Evolutionary conservation across 2,329 filamentous ascomycete species (phyloP).

Genomic region (Diaporthe longicolla): DNA sequence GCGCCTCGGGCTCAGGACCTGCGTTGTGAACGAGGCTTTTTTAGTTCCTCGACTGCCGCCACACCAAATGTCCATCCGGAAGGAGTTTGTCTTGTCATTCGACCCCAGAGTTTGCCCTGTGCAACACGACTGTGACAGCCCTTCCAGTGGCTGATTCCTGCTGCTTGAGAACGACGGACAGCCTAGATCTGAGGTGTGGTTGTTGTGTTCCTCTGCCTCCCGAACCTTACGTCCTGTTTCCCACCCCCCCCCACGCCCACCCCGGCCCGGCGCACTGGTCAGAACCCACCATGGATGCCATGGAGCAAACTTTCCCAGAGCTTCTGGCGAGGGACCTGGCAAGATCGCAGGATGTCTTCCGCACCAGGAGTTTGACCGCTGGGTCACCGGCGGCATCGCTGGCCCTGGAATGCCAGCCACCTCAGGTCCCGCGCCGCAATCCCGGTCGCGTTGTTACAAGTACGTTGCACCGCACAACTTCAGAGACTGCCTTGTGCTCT

Average conservation of each 20-base stretch:
- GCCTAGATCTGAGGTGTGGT: constrained; percentile 18
- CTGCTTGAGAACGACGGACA: constrained; percentile 31
- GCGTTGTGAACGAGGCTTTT: constrained; percentile 34
- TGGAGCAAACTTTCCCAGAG: constrained; percentile 67
- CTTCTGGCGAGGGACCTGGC: constrained; percentile 69
- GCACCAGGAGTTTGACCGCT: constrained; percentile 66
- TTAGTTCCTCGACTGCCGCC: constrained; percentile 34
- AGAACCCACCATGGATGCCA: constrained; percentile 40
- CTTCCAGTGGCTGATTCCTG: constrained; percentile 17
- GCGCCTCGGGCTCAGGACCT: constrained; percentile 8
- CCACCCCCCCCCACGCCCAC: background rate
- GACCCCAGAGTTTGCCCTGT: constrained; percentile 33
- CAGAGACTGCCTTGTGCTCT: constrained; percentile 40
- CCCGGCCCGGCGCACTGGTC: background rate
- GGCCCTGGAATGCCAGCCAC: constrained; percentile 43
- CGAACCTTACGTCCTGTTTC: constrained; percentile 17
- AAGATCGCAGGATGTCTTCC: constrained; percentile 62
- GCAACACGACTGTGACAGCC: constrained; percentile 25
- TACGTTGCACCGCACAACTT: constrained; percentile 36
- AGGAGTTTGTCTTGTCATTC: constrained; percentile 36
- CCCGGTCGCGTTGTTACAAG: constrained; percentile 35
- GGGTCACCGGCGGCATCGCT: constrained; percentile 60
- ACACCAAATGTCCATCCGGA: constrained; percentile 31
- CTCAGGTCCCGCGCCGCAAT: constrained; percentile 38
- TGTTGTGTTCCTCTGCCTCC: constrained; percentile 14